Evolutionary conservation across 1,284 basidiomycete genomes (phyloP).

Genomic region (Marasmius oreades): DNA sequence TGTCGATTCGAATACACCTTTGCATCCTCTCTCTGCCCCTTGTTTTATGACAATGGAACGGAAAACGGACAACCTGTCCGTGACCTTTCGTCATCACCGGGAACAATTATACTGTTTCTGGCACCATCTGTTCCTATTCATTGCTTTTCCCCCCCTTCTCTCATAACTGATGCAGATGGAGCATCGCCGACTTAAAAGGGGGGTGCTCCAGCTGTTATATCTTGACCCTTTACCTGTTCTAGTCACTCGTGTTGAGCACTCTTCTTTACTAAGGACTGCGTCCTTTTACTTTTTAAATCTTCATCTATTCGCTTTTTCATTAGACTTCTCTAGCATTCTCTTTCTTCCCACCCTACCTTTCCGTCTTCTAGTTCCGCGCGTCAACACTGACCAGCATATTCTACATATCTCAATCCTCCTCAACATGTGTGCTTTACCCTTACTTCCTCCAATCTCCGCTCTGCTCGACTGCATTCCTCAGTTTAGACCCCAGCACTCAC

Average conservation of each 20-base stretch:
- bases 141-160: not conserved
- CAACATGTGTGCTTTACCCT: not conserved
- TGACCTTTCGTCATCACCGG: not conserved
- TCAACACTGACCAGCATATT: not conserved
- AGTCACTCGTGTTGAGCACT: not conserved
- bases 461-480: not conserved
- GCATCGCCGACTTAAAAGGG: not conserved
- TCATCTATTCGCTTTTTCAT: not conserved
- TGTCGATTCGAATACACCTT: not conserved
- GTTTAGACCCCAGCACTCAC: not conserved
- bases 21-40: not conserved
- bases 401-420: not conserved
- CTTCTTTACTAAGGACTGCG: not conserved
- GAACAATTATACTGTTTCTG: not conserved
- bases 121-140: not conserved
- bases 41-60: not conserved
- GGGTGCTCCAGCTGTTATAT: not conserved
- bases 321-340: not conserved
- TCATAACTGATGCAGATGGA: not conserved
- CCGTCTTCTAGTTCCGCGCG: not conserved
- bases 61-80: too few relatives aligned
- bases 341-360: not conserved
- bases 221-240: not conserved
- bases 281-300: not conserved
- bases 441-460: not conserved